Percentiles rank a stretch among this genome's conserved stretches.
Evolutionary conservation across 345 rosid species (phyloP).

Genomic region (Ailanthus altissimus): DNA sequence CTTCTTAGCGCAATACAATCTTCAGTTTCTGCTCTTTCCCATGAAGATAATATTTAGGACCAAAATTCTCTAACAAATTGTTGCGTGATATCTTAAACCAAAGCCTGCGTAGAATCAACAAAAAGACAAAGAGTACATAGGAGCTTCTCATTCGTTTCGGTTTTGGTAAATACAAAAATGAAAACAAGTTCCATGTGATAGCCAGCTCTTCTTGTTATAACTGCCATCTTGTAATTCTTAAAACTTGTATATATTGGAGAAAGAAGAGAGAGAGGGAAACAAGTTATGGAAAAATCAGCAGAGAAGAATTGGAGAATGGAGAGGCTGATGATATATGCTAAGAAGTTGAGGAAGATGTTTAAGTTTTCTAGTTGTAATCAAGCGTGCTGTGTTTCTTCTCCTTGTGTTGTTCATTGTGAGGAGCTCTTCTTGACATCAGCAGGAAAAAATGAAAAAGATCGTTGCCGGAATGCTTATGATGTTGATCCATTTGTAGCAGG

Average conservation of each 20-base stretch:
- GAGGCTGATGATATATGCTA: slow-evolving; percentile 12
- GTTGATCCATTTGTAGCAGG: slow-evolving; percentile 20
- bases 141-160: neutral
- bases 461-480: neutral
- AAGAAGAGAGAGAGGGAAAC: neutral
- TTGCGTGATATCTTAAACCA: neutral
- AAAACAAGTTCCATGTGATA: neutral
- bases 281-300: too few relatives aligned
- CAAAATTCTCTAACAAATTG: neutral
- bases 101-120: neutral
- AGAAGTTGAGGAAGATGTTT: slow-evolving; percentile 24
- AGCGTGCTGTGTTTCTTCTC: slow-evolving; percentile 1
- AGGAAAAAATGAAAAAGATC: neutral
- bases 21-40: neutral
- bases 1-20: too few relatives aligned
- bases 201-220: neutral
- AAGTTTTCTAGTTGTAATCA: neutral
- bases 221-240: neutral
- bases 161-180: neutral
- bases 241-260: too few relatives aligned
- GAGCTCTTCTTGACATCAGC: slow-evolving; percentile 33
- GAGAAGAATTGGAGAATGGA: neutral
- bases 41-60: neutral
- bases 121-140: neutral
- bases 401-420: slow-evolving; percentile 32